A percentile compares a stretch with the other conserved stretches of the same genome.
Conservation (phyloP, 139 green algal species). For the Tetradesmus lagerheimii region DNA sequence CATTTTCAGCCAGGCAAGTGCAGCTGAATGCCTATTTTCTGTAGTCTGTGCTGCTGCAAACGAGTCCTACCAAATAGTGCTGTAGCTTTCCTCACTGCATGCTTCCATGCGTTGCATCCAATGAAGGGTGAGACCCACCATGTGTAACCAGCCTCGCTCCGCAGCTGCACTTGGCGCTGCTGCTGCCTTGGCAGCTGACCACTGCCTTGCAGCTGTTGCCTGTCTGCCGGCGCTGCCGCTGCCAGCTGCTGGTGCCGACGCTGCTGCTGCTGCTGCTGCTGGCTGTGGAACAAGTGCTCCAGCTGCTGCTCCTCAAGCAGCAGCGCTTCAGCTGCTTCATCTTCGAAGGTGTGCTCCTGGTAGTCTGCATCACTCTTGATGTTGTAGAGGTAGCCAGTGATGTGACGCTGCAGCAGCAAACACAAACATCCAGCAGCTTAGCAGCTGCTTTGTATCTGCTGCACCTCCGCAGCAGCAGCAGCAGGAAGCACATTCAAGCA, state of each 20-base stretch:
- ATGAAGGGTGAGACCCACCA: neutral
- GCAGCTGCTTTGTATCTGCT: neutral
- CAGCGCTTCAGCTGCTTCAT: neutral
- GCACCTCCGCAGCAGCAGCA: neutral
- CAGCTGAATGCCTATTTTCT: neutral
- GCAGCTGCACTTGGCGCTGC: neutral
- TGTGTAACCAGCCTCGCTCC: constrained; percentile 5
- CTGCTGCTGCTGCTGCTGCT: no score
- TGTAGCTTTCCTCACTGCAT: no score
- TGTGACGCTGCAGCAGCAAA: constrained; percentile 4
- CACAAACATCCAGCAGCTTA: neutral
- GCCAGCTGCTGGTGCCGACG: neutral
- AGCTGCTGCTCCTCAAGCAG: constrained; percentile 8
- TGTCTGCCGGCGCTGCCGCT: neutral
- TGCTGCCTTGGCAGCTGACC: neutral
- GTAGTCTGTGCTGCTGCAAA: no score
- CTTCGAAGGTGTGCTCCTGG: constrained; percentile 14
- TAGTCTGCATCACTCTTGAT: constrained; percentile 30
- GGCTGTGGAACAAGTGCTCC: neutral
- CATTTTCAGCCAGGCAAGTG: neutral
- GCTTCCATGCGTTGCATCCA: neutral
- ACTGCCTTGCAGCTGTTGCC: neutral
- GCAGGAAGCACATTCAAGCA: neutral
- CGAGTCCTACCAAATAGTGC: no score
- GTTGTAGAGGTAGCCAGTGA: constrained; percentile 22